Evolutionary conservation across 1,139 yeast species (phyloP).

Genomic region (Geotrichum citri-aurantii): DNA sequence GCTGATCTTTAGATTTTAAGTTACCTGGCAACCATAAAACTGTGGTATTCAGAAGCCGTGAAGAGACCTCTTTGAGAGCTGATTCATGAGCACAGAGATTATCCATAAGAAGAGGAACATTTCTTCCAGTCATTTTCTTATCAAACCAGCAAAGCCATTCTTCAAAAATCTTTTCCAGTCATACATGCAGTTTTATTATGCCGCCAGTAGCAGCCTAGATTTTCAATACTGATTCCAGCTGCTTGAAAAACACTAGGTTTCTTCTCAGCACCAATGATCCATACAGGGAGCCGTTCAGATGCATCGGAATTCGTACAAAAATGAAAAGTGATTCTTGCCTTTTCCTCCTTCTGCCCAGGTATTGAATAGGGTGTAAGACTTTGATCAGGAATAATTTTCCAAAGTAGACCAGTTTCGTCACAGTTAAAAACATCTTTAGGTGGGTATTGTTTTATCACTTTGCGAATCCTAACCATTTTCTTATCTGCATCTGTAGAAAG

Average conservation of each 20-base stretch:
- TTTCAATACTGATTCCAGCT: not conserved
- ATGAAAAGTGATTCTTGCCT: not conserved
- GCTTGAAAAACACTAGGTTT: not conserved
- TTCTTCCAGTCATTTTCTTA: too few relatives aligned
- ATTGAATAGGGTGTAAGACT: not conserved
- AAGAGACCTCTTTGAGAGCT: too few relatives aligned
- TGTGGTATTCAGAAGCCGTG: too few relatives aligned
- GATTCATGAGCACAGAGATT: too few relatives aligned
- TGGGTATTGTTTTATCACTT: not conserved
- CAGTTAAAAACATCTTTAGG: not conserved
- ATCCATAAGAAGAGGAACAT: too few relatives aligned
- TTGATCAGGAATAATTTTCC: not conserved
- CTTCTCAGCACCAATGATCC: not conserved
- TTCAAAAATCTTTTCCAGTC: not conserved
- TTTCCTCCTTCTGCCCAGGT: not conserved
- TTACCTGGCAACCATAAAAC: too few relatives aligned
- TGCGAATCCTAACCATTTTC: not conserved
- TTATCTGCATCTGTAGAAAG: not conserved
- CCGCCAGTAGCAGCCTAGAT: not conserved
- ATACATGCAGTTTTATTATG: not conserved
- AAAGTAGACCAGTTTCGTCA: not conserved
- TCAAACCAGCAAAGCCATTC: not conserved
- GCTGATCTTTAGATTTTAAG: too few relatives aligned
- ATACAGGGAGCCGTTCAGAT: not conserved
- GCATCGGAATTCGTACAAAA: not conserved